phyloP scores from a whole-genome alignment of 176 grass and related monocot species.

The barley (Hordeum vulgare) region MorexV3_pseudomolecules_assembly NC_058520.1:169708178-169708677 shows the following conservation, averaged over 20 bases:
- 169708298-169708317: constrained; percentile 66
- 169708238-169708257: constrained; percentile 53
- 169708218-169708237: constrained; percentile 46
- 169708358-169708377: constrained; percentile 62
- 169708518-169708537: not conserved
- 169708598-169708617: constrained; percentile 12
- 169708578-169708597: not conserved
- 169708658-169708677: constrained; percentile 46
- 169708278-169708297: constrained; percentile 35
- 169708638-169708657: constrained; percentile 33
- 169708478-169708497: constrained; percentile 57
- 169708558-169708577: not conserved
- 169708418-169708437: constrained; percentile 49
- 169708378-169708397: constrained; percentile 27
- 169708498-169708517: constrained; percentile 18
- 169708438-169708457: constrained; percentile 63
- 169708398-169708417: constrained; percentile 40
- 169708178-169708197: constrained; percentile 6
- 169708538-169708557: not conserved
- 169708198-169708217: constrained; percentile 64
- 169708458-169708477: constrained; percentile 81
- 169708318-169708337: constrained; percentile 65
- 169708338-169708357: constrained; percentile 57
- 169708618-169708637: constrained; percentile 49
- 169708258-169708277: constrained; percentile 57